Base-by-base conservation (phyloP, 495 filamentous ascomycete genomes). In the Trichoderma reesei region DNA sequence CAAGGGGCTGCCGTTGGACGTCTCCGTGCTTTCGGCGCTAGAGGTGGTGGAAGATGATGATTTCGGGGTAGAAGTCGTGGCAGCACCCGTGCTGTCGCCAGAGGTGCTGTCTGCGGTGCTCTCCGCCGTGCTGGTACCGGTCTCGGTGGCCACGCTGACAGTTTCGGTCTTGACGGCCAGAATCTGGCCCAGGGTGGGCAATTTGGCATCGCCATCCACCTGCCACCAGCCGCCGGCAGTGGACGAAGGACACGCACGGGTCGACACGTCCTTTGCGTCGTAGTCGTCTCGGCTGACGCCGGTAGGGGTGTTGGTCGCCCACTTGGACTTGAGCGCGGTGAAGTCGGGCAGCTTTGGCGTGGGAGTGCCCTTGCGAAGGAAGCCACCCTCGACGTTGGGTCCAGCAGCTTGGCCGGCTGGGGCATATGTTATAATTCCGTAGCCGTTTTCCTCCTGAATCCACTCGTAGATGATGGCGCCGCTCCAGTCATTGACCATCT, bases 391-490 rank as follows among this genome's bases (percentile, higher is more conserved):
- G 31, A 67, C 78, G n/a, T 74, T 70, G 59, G 77, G 77, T 42
- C 80, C 76, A 20, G 75, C 79, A 8, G 78, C 69, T 54, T 78
- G 77, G 48, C 80, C 76, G 54, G 70, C 71, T 4, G 80, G 78
- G 10, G 88, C 91, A 71, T 96, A 96, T 48, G 81, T 87, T 71
- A 96, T 85, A 41, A 96, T 77, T 62, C 91, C 91, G 71, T 95
- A 96, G 69, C 90, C 75, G 72, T 95, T 96, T 56, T 82, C 77
- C 73, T 95, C 91, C 70, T 92, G 75, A 64, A 96, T 89, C 91
- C 91, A 96, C 73, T 96, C 90, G 74, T 96, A 96, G 67, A 93
- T 78, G 64, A 95, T 91, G 39, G 88, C 78, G 63, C 91, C 91
- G 36, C 88, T 91, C 90, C 90, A 96, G 63, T 86, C 83, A 63